Conservation (phyloP, 352 stramenopile species). For the Phytopythium litorale region DNA sequence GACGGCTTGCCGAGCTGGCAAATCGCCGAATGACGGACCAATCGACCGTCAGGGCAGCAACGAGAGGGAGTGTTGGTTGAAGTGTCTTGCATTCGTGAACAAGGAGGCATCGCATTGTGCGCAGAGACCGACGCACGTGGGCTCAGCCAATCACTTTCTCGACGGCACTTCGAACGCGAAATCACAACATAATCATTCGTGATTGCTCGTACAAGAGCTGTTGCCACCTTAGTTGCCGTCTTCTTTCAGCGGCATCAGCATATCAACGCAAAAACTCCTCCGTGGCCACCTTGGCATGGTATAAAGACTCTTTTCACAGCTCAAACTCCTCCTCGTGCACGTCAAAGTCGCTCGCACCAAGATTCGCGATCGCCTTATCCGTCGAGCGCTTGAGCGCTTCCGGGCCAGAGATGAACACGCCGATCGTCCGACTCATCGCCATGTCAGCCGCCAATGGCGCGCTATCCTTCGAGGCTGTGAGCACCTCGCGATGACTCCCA, state of each 20-base stretch:
- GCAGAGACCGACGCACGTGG: not conserved
- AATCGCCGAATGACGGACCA: not conserved
- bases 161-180: not conserved
- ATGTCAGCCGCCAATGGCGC: not conserved
- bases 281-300: not conserved
- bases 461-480: not conserved
- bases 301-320: not conserved
- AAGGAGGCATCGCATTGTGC: not conserved
- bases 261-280: not conserved
- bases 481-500: conserved; percentile 6
- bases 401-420: conserved; percentile 24
- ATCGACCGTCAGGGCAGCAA: not conserved
- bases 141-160: not conserved
- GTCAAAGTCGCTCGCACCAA: conserved; percentile 16
- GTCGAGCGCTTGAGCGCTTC: conserved; percentile 16
- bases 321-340: conserved; percentile 19
- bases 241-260: not conserved
- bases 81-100: not conserved
- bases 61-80: not conserved
- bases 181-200: conserved; percentile 3
- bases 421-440: conserved; percentile 6
- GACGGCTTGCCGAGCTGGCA: not conserved
- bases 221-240: too few relatives aligned
- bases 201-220: not conserved
- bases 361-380: conserved; percentile 5